These are phyloP conservation scores for Alternaria viburni DNA, from an alignment of 2,329 filamentous ascomycete species.

Conservation along the genomic window DNA sequence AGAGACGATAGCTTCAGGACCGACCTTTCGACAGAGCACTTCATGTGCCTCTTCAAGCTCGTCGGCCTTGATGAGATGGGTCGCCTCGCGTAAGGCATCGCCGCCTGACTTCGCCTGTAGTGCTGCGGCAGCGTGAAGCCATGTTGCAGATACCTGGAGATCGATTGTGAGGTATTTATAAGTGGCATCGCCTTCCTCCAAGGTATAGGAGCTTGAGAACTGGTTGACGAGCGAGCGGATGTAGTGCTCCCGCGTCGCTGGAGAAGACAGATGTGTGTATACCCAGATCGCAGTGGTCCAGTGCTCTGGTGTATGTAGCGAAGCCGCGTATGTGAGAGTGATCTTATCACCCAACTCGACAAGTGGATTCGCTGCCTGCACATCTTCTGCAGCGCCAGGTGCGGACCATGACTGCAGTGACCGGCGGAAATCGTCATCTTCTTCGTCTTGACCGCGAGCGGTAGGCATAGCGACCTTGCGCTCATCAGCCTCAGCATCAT, in stretches of 20 bases:
- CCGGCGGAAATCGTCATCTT: constrained; percentile 16
- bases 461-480: constrained; percentile 43
- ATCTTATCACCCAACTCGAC: constrained; percentile 62
- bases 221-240: constrained; percentile 66
- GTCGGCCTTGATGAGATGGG: constrained; percentile 77
- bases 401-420: constrained; percentile 42
- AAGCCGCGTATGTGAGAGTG: constrained; percentile 55
- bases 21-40: constrained; percentile 80
- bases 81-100: constrained; percentile 64
- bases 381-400: constrained; percentile 50
- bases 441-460: constrained; percentile 23
- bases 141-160: constrained; percentile 73
- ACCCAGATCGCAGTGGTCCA: constrained; percentile 70
- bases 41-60: constrained; percentile 82
- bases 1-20: constrained; percentile 80
- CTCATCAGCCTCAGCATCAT: constrained; percentile 29
- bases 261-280: constrained; percentile 73
- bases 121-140: constrained; percentile 89
- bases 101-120: constrained; percentile 77
- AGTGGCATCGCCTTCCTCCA: constrained; percentile 61
- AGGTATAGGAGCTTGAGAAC: constrained; percentile 70
- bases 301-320: constrained; percentile 42
- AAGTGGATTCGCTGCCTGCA: constrained; percentile 63
- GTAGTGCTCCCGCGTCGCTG: constrained; percentile 70
- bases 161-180: constrained; percentile 68